Evolutionary conservation across 1,284 basidiomycete genomes (phyloP).

Genomic region (Trichosporon inkin): DNA sequence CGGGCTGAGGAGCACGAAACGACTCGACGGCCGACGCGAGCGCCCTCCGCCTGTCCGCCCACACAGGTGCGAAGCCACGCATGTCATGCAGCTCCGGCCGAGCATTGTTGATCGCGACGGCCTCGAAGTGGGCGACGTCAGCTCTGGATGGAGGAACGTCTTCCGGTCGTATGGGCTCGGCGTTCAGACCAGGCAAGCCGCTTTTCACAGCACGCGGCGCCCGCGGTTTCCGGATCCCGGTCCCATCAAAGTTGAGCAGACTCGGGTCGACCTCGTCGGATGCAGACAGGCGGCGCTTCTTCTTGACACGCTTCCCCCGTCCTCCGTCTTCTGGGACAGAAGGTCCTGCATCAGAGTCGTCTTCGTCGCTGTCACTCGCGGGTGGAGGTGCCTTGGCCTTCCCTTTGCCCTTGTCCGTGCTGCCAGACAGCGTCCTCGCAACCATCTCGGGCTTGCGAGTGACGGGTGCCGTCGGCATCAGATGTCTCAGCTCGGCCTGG

Average conservation of each 20-base stretch:
- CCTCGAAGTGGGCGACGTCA: constrained; percentile 27
- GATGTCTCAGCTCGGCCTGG: constrained; percentile 5
- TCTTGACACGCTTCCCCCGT: constrained; percentile 29
- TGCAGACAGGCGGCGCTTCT: constrained; percentile 34
- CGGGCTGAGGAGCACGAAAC: constrained; percentile 32
- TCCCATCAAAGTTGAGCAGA: constrained; percentile 22
- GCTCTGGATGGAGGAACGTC: constrained; percentile 16
- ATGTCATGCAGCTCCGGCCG: constrained; percentile 26
- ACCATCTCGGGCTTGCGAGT: neutral
- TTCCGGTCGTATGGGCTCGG: constrained; percentile 10
- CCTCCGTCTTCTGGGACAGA: constrained; percentile 14
- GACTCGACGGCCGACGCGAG: constrained; percentile 35
- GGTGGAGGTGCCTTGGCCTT: constrained; percentile 10
- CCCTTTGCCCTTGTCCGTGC: constrained; percentile 27
- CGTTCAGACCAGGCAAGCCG: neutral
- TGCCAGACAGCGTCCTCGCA: neutral
- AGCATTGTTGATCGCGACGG: constrained; percentile 27
- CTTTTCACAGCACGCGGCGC: neutral
- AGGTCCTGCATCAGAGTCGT: constrained; percentile 5
- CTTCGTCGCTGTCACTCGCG: constrained; percentile 5
- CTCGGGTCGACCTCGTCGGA: constrained; percentile 31
- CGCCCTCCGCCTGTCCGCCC: constrained; percentile 37
- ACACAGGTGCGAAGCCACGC: constrained; percentile 36
- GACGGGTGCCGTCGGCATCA: constrained; percentile 1
- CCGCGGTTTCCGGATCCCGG: constrained; percentile 8